A percentile compares a stretch with the other conserved stretches of the same genome.
Evolutionary conservation across 305 asterid species (phyloP).

Genomic region (Fraxinus angustifolia): DNA sequence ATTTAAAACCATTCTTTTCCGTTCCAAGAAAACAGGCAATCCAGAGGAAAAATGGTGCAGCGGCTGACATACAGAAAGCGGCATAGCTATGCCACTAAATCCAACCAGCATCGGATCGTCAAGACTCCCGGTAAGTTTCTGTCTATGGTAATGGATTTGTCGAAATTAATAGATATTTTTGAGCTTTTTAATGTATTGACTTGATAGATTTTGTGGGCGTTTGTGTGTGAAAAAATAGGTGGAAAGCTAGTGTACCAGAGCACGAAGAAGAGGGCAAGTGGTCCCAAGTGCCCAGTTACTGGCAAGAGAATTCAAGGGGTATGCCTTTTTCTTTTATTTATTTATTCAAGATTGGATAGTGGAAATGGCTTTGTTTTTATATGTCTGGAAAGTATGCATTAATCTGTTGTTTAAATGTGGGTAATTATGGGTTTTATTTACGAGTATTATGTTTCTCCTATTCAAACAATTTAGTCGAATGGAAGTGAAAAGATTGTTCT

Average conservation of each 20-base stretch:
- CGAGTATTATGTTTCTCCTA: not conserved
- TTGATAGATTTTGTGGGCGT: slow-evolving; percentile 13
- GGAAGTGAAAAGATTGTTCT: not conserved
- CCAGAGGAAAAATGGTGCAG: slow-evolving; percentile 42
- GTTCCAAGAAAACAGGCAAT: not conserved
- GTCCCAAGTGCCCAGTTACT: slow-evolving; percentile 51
- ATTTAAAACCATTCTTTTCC: not conserved
- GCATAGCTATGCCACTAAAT: slow-evolving; percentile 65
- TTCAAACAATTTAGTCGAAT: not conserved
- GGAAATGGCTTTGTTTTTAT: not conserved
- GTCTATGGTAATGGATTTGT: not conserved
- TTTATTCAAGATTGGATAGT: not conserved
- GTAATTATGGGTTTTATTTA: not conserved
- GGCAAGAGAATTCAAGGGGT: slow-evolving; percentile 56
- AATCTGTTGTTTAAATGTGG: not conserved
- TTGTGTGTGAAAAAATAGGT: slow-evolving; percentile 26
- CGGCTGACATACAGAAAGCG: slow-evolving; percentile 48
- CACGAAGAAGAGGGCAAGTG: slow-evolving; percentile 50
- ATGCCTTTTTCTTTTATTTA: not conserved
- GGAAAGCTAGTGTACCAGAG: slow-evolving; percentile 43
- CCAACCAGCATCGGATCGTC: slow-evolving; percentile 55
- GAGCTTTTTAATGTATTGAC: slow-evolving; percentile 4
- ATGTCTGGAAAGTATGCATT: not conserved
- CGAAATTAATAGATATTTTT: not conserved
- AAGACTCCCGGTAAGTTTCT: slow-evolving; percentile 48